phyloP scores from a whole-genome alignment of 768 basidiomycete genomes.

The Tylopilus subfusipes region DNA sequence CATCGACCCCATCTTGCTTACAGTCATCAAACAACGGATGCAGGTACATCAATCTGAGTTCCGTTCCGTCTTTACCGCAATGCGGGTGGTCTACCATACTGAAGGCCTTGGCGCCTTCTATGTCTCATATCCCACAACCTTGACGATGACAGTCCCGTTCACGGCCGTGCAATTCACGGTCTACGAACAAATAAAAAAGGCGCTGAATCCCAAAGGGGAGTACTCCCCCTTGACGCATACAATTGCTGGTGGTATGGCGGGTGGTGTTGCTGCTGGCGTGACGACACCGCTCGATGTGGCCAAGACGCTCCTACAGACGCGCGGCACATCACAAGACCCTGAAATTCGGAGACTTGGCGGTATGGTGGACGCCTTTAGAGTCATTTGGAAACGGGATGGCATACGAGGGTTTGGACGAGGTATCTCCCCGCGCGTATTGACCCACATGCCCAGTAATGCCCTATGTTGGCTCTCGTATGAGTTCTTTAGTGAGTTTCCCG shows the following conservation, averaged over 20 bases:
- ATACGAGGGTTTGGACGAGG: slow-evolving; percentile 83
- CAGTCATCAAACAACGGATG: slow-evolving; percentile 99
- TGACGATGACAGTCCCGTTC: slow-evolving; percentile 96
- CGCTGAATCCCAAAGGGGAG: slow-evolving; percentile 78
- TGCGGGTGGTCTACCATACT: slow-evolving; percentile 73
- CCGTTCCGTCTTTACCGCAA: slow-evolving; percentile 82
- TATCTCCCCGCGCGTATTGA: slow-evolving; percentile 85
- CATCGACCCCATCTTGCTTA: slow-evolving; percentile 17
- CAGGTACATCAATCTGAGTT: slow-evolving; percentile 93
- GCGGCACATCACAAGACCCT: slow-evolving; percentile 81
- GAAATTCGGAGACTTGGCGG: slow-evolving; percentile 83
- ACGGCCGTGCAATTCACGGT: slow-evolving; percentile 97
- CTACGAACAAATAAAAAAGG: slow-evolving; percentile 87
- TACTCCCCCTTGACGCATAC: slow-evolving; percentile 96
- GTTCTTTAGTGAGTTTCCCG: slow-evolving; percentile 83
- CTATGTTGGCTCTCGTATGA: slow-evolving; percentile 98
- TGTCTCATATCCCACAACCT: slow-evolving; percentile 96
- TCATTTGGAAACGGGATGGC: slow-evolving; percentile 87
- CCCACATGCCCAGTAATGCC: slow-evolving; percentile 95
- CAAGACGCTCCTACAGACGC: slow-evolving; percentile 94
- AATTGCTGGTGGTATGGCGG: slow-evolving; percentile 86
- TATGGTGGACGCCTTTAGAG: slow-evolving; percentile 82
- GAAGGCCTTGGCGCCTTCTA: slow-evolving; percentile 95
- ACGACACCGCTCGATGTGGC: slow-evolving; percentile 97
- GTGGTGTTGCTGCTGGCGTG: slow-evolving; percentile 90